phyloP scores from a whole-genome alignment of 495 filamentous ascomycete genomes.

The Poronia punctata region DNA sequence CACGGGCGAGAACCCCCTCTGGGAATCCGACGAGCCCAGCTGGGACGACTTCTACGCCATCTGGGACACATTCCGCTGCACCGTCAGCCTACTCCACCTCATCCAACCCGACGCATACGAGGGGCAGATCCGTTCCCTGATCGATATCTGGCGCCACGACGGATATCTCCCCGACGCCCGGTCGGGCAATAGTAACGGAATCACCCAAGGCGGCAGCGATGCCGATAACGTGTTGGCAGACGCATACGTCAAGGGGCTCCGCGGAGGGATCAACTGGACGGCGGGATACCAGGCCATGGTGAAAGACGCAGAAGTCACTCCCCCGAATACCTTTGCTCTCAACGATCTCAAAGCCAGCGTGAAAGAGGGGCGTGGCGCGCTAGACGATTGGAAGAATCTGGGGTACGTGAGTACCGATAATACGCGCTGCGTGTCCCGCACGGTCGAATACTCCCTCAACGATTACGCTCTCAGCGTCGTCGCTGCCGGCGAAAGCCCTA shows the following conservation, averaged over 20 bases:
- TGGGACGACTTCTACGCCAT: conserved; percentile 48
- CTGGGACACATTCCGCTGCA: conserved; percentile 55
- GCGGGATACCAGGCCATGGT: conserved; percentile 60
- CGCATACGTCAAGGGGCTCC: conserved; percentile 63
- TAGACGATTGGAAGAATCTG: conserved; percentile 55
- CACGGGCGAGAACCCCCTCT: conserved; percentile 61
- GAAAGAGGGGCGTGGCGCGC: conserved; percentile 60
- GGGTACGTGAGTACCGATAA: conserved; percentile 56
- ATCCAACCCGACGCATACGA: conserved; percentile 55
- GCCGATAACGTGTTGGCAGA: conserved; percentile 67
- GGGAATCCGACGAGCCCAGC: conserved; percentile 57
- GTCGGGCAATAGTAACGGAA: conserved; percentile 59
- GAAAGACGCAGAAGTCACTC: conserved; percentile 55
- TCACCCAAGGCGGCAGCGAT: conserved; percentile 61
- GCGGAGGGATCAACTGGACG: conserved; percentile 53
- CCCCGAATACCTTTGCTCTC: conserved; percentile 48
- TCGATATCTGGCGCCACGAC: conserved; percentile 61
- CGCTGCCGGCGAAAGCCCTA: conserved; percentile 45
- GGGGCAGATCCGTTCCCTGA: conserved; percentile 57
- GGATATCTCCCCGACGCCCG: conserved; percentile 56
- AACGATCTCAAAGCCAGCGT: conserved; percentile 52
- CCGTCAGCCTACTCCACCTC: conserved; percentile 53
- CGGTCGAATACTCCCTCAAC: conserved; percentile 60
- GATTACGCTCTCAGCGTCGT: conserved; percentile 57
- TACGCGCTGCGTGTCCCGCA: conserved; percentile 52